These are phyloP conservation scores for Suillus clintonianus DNA, from an alignment of 768 basidiomycete species.

Conservation along the genomic window DNA sequence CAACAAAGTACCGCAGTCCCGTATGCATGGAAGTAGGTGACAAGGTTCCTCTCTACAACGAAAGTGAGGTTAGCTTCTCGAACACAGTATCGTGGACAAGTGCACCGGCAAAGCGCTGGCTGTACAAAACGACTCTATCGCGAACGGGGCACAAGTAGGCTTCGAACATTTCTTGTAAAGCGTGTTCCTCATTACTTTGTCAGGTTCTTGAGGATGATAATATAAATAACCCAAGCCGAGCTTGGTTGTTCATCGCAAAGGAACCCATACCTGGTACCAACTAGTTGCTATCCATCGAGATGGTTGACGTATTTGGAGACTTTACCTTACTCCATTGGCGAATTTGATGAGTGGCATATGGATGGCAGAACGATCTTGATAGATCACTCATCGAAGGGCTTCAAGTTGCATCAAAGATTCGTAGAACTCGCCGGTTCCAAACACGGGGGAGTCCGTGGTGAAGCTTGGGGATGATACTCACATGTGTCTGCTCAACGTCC, in stretches of 20 bases:
- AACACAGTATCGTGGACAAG: constrained; percentile 5
- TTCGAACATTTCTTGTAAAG: background rate
- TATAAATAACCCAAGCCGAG: background rate
- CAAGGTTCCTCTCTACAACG: background rate
- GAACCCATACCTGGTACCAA: background rate
- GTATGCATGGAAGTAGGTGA: constrained; percentile 9
- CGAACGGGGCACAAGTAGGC: constrained; percentile 3
- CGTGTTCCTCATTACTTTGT: background rate
- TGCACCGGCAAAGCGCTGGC: background rate
- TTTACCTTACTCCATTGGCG: background rate
- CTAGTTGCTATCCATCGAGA: background rate
- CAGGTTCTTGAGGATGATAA: background rate
- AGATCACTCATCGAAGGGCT: background rate
- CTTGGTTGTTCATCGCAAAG: constrained; percentile 12
- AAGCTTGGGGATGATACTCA: background rate
- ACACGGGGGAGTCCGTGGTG: background rate
- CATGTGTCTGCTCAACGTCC: background rate
- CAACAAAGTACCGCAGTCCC: background rate
- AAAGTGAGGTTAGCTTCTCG: background rate
- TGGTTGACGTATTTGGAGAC: no score
- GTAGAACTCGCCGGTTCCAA: no score
- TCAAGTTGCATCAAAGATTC: background rate
- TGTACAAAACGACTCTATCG: background rate
- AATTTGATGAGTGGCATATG: background rate
- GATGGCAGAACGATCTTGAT: background rate